These are phyloP conservation scores for Platismatia glauca DNA, from an alignment of 495 filamentous ascomycete species.

Conservation along the genomic window DNA sequence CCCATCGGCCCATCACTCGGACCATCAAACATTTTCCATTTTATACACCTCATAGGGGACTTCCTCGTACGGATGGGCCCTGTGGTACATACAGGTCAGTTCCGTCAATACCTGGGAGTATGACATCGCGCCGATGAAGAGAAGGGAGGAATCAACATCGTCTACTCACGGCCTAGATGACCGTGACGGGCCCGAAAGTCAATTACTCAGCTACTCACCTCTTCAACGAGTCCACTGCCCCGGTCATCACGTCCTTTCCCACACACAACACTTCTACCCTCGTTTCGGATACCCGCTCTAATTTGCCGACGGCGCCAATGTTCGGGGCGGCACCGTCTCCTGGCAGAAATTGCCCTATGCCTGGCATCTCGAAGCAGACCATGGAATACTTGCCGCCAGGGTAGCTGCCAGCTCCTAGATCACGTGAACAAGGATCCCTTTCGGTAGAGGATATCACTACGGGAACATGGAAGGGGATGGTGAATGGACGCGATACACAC, in stretches of 20 bases:
- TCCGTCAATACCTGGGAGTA: background rate
- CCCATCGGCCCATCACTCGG: background rate
- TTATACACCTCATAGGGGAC: conserved; percentile 65
- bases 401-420: conserved; percentile 35
- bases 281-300: conserved; percentile 45
- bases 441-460: background rate
- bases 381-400: conserved; percentile 38
- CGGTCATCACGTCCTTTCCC: conserved; percentile 38
- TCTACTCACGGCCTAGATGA: background rate
- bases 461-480: background rate
- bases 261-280: conserved; percentile 47
- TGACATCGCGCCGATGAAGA: background rate
- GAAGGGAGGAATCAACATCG: background rate
- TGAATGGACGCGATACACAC: background rate
- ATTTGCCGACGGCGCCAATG: conserved; percentile 31
- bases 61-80: conserved; percentile 73
- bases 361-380: conserved; percentile 34
- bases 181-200: background rate
- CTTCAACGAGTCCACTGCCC: conserved; percentile 35
- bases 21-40: conserved; percentile 55
- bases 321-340: conserved; percentile 33
- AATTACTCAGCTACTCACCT: conserved; percentile 14
- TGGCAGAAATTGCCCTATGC: conserved; percentile 37
- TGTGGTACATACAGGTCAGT: conserved; percentile 16
- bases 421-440: background rate